These are phyloP conservation scores for Torulaspora gathmanii DNA, from an alignment of 805 yeast genomes.

Conservation along the genomic window DNA sequence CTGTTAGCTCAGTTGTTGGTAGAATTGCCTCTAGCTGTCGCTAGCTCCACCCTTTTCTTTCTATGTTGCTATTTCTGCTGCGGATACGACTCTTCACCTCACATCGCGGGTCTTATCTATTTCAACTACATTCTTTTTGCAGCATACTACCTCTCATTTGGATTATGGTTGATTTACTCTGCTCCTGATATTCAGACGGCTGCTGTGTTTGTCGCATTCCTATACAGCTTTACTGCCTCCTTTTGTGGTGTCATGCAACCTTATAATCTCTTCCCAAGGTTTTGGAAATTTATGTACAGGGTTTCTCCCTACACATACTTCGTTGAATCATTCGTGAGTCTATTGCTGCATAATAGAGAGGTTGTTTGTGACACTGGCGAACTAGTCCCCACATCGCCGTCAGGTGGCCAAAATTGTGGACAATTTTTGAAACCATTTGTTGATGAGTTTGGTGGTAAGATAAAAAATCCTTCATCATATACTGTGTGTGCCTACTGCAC, in stretches of 20 bases:
- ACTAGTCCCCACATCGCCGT: conserved; percentile 47
- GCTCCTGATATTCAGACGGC: conserved; percentile 71
- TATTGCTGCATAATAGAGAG: conserved; percentile 45
- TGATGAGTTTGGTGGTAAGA: conserved; percentile 47
- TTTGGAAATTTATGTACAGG: conserved; percentile 71
- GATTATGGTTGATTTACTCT: conserved; percentile 48
- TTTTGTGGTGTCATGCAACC: conserved; percentile 40
- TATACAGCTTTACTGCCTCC: conserved; percentile 34
- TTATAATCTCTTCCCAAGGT: conserved; percentile 54
- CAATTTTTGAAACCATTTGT: conserved; percentile 47
- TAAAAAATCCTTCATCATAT: conserved; percentile 45
- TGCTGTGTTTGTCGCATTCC: conserved; percentile 50
- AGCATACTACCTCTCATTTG: conserved; percentile 44
- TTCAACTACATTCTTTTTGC: conserved; percentile 43
- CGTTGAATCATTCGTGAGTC: conserved; percentile 47
- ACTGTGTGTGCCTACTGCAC: conserved; percentile 41
- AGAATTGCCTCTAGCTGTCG: conserved; percentile 58
- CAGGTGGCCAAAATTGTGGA: conserved; percentile 57
- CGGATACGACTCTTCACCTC: conserved; percentile 39
- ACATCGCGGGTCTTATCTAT: conserved; percentile 48
- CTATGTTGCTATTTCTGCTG: conserved; percentile 51
- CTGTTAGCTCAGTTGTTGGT: conserved; percentile 48
- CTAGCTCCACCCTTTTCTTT: conserved; percentile 48
- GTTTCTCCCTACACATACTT: conserved; percentile 60
- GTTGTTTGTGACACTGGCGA: conserved; percentile 50